Evolutionary conservation across 257 asterid species (phyloP).

Genomic region (Lycium barbarum): DNA sequence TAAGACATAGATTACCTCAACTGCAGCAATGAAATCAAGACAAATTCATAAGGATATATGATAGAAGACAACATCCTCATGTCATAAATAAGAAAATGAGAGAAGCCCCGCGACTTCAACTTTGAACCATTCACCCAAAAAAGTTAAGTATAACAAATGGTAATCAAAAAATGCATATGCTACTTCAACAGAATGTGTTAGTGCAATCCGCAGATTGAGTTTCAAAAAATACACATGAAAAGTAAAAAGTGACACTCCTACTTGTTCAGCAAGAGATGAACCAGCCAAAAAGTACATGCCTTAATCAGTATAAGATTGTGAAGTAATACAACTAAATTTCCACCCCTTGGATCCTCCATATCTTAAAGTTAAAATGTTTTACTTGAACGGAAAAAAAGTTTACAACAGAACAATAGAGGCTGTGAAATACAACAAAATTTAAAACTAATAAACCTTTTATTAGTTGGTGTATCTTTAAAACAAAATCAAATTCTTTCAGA

Average conservation of each 20-base stretch:
- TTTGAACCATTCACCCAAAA: neutral
- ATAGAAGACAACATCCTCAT: neutral
- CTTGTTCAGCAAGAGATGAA: neutral
- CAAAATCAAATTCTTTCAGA: neutral
- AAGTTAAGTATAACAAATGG: neutral
- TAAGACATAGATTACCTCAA: neutral
- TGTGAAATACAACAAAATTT: conserved; percentile 9
- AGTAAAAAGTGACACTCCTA: neutral
- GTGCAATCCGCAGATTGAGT: neutral
- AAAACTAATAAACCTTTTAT: neutral
- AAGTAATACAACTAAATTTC: neutral
- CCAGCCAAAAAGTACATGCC: neutral
- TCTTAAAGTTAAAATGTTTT: neutral
- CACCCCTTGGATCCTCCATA: neutral
- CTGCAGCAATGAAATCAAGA: neutral
- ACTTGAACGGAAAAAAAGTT: neutral
- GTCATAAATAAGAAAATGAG: neutral
- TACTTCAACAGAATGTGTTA: neutral
- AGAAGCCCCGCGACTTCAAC: neutral
- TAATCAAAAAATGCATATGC: neutral
- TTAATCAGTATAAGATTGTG: neutral
- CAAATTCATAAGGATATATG: neutral
- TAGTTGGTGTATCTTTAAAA: neutral
- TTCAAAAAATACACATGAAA: neutral
- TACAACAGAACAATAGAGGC: neutral